phyloP scores from a whole-genome alignment of 371 early-diverging fungal genomes.

The Rhizomucor pusillus region DNA sequence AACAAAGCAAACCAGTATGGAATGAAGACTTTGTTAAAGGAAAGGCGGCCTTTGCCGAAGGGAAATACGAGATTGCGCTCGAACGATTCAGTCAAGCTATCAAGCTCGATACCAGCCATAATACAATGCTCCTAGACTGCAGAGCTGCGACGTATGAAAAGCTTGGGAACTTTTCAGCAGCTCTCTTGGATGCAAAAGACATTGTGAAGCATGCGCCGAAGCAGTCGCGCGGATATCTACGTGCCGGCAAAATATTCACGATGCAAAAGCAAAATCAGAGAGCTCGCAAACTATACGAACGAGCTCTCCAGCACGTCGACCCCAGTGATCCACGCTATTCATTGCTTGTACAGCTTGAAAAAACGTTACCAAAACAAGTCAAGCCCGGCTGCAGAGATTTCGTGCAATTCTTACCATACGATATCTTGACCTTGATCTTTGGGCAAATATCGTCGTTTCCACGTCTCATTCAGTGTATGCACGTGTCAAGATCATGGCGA shows the following conservation, averaged over 20 bases:
- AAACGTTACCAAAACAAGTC: constrained; percentile 1
- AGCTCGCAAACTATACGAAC: constrained; percentile 22
- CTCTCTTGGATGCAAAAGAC: constrained; percentile 22
- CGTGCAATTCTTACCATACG: constrained; percentile 29
- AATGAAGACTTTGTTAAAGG: constrained; percentile 24
- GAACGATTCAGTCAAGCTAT: constrained; percentile 25
- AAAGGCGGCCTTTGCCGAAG: constrained; percentile 21
- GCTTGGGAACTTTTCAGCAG: constrained; percentile 15
- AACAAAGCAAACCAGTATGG: constrained; percentile 11
- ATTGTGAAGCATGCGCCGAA: constrained; percentile 24
- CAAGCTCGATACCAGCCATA: constrained; percentile 8
- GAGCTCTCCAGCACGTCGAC: constrained; percentile 16
- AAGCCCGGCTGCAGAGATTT: constrained; percentile 17
- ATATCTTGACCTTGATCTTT: constrained; percentile 32
- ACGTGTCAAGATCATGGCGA: constrained; percentile 35
- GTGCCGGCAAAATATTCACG: constrained; percentile 27
- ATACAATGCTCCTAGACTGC: constrained; percentile 30
- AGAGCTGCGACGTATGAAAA: constrained; percentile 37
- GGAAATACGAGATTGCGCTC: constrained; percentile 23
- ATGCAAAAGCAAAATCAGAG: constrained; percentile 14
- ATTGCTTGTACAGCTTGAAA: constrained; percentile 6
- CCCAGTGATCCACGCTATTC: constrained; percentile 21
- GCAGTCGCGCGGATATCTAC: constrained; percentile 37
- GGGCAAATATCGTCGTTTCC: constrained; percentile 25
- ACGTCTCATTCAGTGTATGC: constrained; percentile 30